Percentiles rank a stretch among this genome's conserved stretches.
Evolutionary conservation across 441 rosid species (phyloP).

Genomic region (Pelargonium myrrhifolium): DNA sequence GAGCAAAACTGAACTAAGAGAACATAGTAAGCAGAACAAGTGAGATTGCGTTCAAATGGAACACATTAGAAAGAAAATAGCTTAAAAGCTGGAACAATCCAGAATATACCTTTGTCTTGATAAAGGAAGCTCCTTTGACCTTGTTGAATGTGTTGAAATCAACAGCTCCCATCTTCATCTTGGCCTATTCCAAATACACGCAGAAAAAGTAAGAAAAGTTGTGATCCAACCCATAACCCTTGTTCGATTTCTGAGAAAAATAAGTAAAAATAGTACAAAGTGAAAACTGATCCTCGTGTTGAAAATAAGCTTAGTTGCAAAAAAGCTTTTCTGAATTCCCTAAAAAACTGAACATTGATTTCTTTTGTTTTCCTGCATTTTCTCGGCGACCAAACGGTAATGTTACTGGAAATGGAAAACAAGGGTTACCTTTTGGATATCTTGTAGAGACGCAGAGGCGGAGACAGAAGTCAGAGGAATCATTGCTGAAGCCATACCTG

Average conservation of each 20-base stretch:
- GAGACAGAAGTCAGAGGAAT: slow-evolving; percentile 52
- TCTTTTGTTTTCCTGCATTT: background rate
- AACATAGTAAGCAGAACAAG: background rate
- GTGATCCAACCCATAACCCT: slow-evolving; percentile 12
- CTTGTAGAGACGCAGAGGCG: slow-evolving; percentile 39
- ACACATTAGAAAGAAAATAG: background rate
- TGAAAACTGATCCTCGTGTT: background rate
- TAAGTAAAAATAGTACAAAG: background rate
- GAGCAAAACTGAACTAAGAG: background rate
- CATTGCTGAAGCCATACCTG: slow-evolving; percentile 57
- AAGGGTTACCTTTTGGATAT: slow-evolving; percentile 42
- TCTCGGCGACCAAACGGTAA: no score
- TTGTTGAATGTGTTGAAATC: slow-evolving; percentile 28
- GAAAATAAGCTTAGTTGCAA: background rate
- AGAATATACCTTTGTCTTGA: slow-evolving; percentile 43
- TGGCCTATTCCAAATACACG: slow-evolving; percentile 33
- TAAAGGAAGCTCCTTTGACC: slow-evolving; percentile 30
- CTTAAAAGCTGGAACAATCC: background rate
- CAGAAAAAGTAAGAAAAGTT: background rate
- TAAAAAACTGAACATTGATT: background rate
- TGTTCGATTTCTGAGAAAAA: background rate
- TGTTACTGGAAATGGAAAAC: background rate
- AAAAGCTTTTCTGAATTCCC: background rate
- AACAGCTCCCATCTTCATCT: slow-evolving; percentile 44
- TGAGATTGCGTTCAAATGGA: background rate